A percentile compares a stretch with the other conserved stretches of the same genome.
These are phyloP conservation scores for Mortierella sp. DNA, from an alignment of 371 early-diverging fungal genomes.

Conservation along the genomic window DNA sequence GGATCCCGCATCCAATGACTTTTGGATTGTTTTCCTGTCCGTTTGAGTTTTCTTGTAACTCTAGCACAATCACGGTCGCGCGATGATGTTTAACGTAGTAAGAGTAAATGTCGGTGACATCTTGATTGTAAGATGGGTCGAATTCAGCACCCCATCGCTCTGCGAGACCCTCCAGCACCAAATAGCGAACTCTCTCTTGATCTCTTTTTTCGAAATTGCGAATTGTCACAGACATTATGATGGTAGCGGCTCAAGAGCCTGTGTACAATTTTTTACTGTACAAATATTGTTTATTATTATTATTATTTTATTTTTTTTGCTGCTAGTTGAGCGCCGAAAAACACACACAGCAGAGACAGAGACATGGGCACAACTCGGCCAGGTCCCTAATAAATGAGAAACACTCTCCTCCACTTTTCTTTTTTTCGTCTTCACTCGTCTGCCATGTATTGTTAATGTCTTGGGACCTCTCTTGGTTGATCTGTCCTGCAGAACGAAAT, in stretches of 20 bases:
- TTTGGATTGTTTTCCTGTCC: neutral
- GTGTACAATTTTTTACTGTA: no score
- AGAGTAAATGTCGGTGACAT: slow-evolving; percentile 36
- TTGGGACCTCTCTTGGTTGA: slow-evolving; percentile 22
- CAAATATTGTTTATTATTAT: neutral
- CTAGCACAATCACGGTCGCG: slow-evolving; percentile 42
- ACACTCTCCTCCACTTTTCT: neutral
- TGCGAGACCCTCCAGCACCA: slow-evolving; percentile 36
- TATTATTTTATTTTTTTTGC: neutral
- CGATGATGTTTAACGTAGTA: slow-evolving; percentile 36
- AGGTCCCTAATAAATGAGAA: slow-evolving; percentile 11
- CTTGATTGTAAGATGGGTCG: slow-evolving; percentile 40
- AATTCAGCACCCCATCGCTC: slow-evolving; percentile 49
- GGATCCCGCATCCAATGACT: slow-evolving; percentile 39
- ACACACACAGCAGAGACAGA: slow-evolving; percentile 27
- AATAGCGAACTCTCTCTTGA: slow-evolving; percentile 28
- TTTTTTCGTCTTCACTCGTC: neutral
- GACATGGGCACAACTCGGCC: slow-evolving; percentile 24
- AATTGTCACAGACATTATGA: slow-evolving; percentile 22
- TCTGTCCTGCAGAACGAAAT: slow-evolving; percentile 28
- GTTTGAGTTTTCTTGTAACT: neutral
- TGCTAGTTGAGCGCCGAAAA: neutral
- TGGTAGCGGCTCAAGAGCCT: neutral
- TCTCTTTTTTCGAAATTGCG: slow-evolving; percentile 35
- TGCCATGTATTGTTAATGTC: neutral